phyloP scores from a whole-genome alignment of 177 flowering plant species.

The Telopea speciosissima region DNA sequence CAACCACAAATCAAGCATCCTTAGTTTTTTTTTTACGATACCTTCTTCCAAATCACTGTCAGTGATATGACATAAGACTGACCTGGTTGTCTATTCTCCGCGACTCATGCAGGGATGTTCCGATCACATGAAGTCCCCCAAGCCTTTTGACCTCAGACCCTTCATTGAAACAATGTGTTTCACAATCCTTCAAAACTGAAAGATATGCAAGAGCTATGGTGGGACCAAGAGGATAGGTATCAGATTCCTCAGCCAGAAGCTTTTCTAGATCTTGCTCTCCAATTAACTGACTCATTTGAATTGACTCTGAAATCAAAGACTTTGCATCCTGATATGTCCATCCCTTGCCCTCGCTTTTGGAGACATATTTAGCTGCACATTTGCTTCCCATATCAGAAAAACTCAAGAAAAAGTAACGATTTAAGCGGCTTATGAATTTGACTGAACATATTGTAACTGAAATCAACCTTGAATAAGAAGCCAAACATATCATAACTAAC shows the following conservation, averaged over 20 bases:
- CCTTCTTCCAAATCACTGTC: neutral
- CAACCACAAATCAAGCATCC: neutral
- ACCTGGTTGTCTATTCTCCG: slow-evolving; percentile 99
- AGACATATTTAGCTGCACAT: slow-evolving; percentile 62
- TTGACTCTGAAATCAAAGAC: slow-evolving; percentile 63
- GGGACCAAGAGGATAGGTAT: slow-evolving; percentile 78
- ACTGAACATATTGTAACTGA: neutral
- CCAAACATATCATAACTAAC: slow-evolving; percentile 36
- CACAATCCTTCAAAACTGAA: slow-evolving; percentile 78
- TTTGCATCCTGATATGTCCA: slow-evolving; percentile 70
- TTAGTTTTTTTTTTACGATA: neutral
- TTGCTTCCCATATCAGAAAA: slow-evolving; percentile 2
- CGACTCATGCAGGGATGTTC: slow-evolving; percentile 95
- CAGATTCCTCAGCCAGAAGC: slow-evolving; percentile 58
- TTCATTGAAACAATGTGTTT: slow-evolving; percentile 65
- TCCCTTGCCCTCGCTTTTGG: slow-evolving; percentile 62
- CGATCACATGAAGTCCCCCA: slow-evolving; percentile 99
- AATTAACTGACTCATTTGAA: slow-evolving; percentile 69
- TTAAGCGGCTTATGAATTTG: neutral
- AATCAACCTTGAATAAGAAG: neutral
- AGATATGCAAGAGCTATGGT: slow-evolving; percentile 72
- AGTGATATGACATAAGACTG: slow-evolving; percentile 5
- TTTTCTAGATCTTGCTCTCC: slow-evolving; percentile 49
- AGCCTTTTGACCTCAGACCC: slow-evolving; percentile 85
- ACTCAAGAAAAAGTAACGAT: neutral